Evolutionary conservation across 2,329 filamentous ascomycete species (phyloP), one percentile per base, ranked within the genome.

Genomic region (Colletotrichum cereale): DNA sequence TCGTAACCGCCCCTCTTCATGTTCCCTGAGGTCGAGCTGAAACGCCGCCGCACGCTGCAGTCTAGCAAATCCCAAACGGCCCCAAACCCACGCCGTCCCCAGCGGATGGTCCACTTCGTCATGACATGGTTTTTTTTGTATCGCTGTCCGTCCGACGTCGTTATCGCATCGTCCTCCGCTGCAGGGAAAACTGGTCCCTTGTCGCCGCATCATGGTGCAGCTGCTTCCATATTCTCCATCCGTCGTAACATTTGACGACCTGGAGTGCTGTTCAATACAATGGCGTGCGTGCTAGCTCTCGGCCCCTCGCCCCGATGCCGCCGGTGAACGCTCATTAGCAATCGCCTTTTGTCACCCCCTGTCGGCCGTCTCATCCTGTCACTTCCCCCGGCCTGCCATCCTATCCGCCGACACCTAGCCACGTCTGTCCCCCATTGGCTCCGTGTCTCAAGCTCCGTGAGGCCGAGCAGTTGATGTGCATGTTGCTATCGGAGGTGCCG

Each of bases 41-140:
- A 83, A 83, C 82, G 75, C 73, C 76, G 75, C 75, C 75, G 75
- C 76, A 75, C 75, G 75, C 78, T 76, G 75, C 75, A 74, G 21
- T 66, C 71, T 71, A 70, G 57, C 65, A 75, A 75, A 75, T 73
- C 74, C 77, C 74, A 80, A 79, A 80, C 79, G 67, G 70, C 73
- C 60, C 60, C 75, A 77, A 48, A 71, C 34, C 53, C 40, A 36
- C 56, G 63, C 63, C 42, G 40, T 40, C 12, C 52, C 31, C 24
- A 36, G 29, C 14, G 21, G 31, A 10, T 18, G 29, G 40, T 24
- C 66, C 61, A 65, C 53, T 53, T 57, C 29, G 12, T n/a, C 31
- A 34, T 36, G 26, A 53, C n/a, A 24, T 48, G 29, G 24, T 36
- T 24, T 24, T 36, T 34, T 44, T 2, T 10, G 5, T 44, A 48